Evolutionary conservation across 441 rosid genomes (phyloP).

Genomic region (Adansonia rubrostipa): DNA sequence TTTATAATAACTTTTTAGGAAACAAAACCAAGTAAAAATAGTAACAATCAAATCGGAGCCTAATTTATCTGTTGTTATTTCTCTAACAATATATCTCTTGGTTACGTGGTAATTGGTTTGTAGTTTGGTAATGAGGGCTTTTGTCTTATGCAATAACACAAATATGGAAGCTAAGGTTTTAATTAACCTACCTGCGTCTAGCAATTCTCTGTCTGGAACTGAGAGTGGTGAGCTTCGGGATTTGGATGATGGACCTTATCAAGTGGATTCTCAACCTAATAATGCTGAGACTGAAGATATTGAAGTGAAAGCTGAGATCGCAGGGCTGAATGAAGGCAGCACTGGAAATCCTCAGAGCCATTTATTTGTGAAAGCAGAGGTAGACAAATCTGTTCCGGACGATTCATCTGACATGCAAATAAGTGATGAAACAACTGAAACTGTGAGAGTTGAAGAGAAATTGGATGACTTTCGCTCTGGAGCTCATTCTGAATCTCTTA

Average conservation of each 20-base stretch:
- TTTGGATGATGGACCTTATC: constrained; percentile 39
- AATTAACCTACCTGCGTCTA: constrained; percentile 42
- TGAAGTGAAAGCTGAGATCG: constrained; percentile 33
- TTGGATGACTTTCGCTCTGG: constrained; percentile 31
- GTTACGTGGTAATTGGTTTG: constrained; percentile 3
- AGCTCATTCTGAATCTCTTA: constrained; percentile 21
- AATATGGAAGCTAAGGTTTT: constrained; percentile 55
- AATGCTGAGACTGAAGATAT: constrained; percentile 41
- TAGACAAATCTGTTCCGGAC: constrained; percentile 47
- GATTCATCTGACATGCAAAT: constrained; percentile 42
- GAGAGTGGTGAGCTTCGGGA: constrained; percentile 41
- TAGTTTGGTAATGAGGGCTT: constrained; percentile 12
- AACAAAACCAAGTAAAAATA: not conserved
- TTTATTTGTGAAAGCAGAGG: constrained; percentile 39
- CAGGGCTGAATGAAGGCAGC: constrained; percentile 37
- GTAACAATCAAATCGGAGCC: not conserved
- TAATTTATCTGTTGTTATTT: not conserved
- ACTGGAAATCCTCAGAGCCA: constrained; percentile 41
- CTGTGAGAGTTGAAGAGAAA: constrained; percentile 45
- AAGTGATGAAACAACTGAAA: constrained; percentile 45
- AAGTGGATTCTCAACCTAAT: constrained; percentile 37
- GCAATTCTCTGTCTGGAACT: constrained; percentile 34
- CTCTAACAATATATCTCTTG: not conserved
- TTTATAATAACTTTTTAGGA: not conserved
- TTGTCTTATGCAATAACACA: constrained; percentile 30